These are phyloP conservation scores for Cystobasidium tubakii DNA, from an alignment of 768 basidiomycete species.

Conservation along the genomic window DNA sequence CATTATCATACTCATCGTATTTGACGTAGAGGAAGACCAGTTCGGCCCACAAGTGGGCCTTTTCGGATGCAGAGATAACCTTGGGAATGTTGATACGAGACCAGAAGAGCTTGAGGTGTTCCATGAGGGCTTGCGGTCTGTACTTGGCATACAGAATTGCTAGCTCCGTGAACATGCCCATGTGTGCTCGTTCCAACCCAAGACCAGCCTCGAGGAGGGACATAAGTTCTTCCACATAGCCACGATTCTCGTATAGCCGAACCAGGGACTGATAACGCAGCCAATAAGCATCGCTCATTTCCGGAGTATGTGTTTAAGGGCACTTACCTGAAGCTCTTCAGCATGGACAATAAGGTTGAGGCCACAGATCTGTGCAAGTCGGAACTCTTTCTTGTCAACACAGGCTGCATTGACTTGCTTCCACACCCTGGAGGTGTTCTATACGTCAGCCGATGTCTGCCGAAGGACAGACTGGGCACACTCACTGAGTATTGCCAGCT, in stretches of 20 bases:
- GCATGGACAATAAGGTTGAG: conserved; percentile 95
- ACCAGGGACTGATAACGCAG: conserved; percentile 59
- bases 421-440: conserved; percentile 69
- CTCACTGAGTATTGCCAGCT: conserved; percentile 95
- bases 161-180: conserved; percentile 56
- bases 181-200: conserved; percentile 93
- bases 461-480: conserved; percentile 30
- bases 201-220: conserved; percentile 86
- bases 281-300: conserved; percentile 37
- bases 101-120: conserved; percentile 89
- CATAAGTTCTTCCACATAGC: conserved; percentile 91
- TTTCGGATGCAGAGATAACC: conserved; percentile 93
- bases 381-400: conserved; percentile 94
- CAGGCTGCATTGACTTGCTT: conserved; percentile 98
- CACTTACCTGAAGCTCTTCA: conserved; percentile 44
- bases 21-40: conserved; percentile 97
- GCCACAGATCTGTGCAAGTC: conserved; percentile 96
- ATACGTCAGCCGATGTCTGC: not conserved
- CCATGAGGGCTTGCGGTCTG: conserved; percentile 58
- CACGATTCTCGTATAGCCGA: conserved; percentile 78
- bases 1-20: conserved; percentile 98
- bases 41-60: conserved; percentile 95
- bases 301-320: conserved; percentile 47
- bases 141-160: conserved; percentile 37
- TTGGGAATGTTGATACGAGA: conserved; percentile 75